phyloP scores from a whole-genome alignment of 2,329 filamentous ascomycete genomes.

The Sclerotinia subarctica region DNA sequence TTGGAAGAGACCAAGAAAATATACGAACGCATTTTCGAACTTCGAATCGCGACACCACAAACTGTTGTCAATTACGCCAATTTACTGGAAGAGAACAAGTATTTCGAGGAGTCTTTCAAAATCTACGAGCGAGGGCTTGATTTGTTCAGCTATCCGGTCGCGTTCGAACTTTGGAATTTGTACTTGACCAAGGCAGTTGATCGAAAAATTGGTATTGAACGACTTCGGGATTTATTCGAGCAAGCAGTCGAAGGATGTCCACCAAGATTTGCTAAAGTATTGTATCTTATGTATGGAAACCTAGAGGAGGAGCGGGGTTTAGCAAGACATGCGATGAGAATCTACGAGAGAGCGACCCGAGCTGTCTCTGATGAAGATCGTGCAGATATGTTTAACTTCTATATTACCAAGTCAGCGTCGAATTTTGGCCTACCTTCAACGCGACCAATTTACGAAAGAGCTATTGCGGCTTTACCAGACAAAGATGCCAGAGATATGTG shows the following conservation, averaged over 20 bases:
- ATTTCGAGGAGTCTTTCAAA: slow-evolving; percentile 97
- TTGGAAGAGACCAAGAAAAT: slow-evolving; percentile 90
- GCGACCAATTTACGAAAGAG: slow-evolving; percentile 91
- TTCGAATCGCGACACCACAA: slow-evolving; percentile 95
- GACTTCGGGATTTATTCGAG: slow-evolving; percentile 91
- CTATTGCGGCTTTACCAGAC: slow-evolving; percentile 90
- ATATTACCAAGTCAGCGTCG: slow-evolving; percentile 96
- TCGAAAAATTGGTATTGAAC: slow-evolving; percentile 91
- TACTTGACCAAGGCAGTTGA: slow-evolving; percentile 97
- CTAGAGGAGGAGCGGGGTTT: slow-evolving; percentile 93
- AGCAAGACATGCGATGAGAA: slow-evolving; percentile 95
- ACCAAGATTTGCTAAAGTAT: slow-evolving; percentile 89
- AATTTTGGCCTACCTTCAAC: slow-evolving; percentile 97
- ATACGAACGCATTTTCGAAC: slow-evolving; percentile 96
- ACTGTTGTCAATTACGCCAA: slow-evolving; percentile 99
- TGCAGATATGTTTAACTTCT: slow-evolving; percentile 98
- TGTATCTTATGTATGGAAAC: slow-evolving; percentile 98
- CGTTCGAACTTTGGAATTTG: slow-evolving; percentile 97
- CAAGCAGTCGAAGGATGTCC: slow-evolving; percentile 94
- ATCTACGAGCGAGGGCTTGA: slow-evolving; percentile 93
- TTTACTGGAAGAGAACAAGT: slow-evolving; percentile 87
- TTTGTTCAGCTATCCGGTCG: slow-evolving; percentile 97
- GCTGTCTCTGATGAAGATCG: slow-evolving; percentile 93
- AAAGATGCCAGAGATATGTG: slow-evolving; percentile 96
- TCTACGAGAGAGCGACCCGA: slow-evolving; percentile 94